Conservation (phyloP, 441 rosid species). For the Syzygium syzygioides region DNA sequence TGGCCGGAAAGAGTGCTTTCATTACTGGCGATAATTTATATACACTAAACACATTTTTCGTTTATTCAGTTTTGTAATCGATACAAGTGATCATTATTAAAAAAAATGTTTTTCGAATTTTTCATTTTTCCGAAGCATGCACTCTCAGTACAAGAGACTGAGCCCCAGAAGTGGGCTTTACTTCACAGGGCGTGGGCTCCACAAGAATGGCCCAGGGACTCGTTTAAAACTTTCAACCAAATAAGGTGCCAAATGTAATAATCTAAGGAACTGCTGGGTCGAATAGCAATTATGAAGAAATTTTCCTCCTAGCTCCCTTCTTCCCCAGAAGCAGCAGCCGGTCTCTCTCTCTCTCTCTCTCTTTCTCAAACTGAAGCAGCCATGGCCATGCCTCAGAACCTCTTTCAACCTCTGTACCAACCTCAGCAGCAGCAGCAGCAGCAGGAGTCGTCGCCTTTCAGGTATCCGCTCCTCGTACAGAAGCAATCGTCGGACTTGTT, state of each 20-base stretch:
- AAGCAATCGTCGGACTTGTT: neutral
- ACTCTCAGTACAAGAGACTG: neutral
- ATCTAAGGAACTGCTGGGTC: neutral
- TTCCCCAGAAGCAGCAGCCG: neutral
- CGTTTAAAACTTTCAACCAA: neutral
- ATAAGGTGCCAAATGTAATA: neutral
- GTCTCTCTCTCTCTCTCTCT: neutral
- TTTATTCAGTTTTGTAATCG: neutral
- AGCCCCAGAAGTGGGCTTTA: neutral
- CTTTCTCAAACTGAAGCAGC: neutral
- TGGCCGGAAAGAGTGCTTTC: neutral
- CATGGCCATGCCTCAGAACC: neutral
- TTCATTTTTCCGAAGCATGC: neutral
- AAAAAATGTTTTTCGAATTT: neutral
- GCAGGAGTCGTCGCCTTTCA: neutral
- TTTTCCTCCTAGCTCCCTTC: neutral
- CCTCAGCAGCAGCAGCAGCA: neutral
- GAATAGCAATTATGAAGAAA: neutral
- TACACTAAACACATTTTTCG: accelerated
- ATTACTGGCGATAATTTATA: accelerated
- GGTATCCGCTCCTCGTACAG: neutral
- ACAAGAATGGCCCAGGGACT: neutral
- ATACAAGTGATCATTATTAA: neutral
- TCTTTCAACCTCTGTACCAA: neutral
- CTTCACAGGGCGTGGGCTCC: neutral